Conservation (phyloP, 768 basidiomycete species). For the Fomitopsis pulvina region DNA sequence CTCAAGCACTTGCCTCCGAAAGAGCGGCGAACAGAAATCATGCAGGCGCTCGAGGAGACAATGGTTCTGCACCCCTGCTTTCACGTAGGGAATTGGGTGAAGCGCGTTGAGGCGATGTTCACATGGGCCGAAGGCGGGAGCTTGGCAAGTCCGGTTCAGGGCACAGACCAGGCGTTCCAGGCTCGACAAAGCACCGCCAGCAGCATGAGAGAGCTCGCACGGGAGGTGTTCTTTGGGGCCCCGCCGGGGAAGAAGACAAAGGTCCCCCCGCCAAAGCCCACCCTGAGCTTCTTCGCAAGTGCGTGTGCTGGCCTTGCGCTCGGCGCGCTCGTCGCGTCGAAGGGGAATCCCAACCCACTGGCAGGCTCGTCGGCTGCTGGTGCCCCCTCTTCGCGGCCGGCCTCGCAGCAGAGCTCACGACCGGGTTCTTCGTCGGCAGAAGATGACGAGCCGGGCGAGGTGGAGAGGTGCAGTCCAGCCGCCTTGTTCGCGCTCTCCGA, state of each 20-base stretch:
- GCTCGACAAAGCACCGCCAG: neutral
- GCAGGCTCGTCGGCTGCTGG: slow-evolving; percentile 10
- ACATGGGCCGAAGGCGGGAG: slow-evolving; percentile 28
- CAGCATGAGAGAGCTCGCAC: slow-evolving; percentile 18
- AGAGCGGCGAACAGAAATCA: slow-evolving; percentile 31
- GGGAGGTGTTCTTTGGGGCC: slow-evolving; percentile 17
- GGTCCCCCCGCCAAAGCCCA: slow-evolving; percentile 22
- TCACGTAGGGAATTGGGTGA: slow-evolving; percentile 40
- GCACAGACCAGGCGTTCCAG: slow-evolving; percentile 4
- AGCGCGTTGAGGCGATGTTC: slow-evolving; percentile 39
- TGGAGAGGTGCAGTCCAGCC: slow-evolving; percentile 23
- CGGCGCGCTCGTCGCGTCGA: slow-evolving; percentile 37
- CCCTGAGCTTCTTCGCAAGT: slow-evolving; percentile 50
- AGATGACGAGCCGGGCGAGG: slow-evolving; percentile 11
- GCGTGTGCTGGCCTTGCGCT: slow-evolving; percentile 54
- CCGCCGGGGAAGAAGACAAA: slow-evolving; percentile 10
- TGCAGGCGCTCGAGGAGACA: slow-evolving; percentile 33
- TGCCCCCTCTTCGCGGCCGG: slow-evolving; percentile 5
- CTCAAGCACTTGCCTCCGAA: slow-evolving; percentile 35
- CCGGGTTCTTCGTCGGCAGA: slow-evolving; percentile 8
- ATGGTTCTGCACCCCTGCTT: slow-evolving; percentile 44
- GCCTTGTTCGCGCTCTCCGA: slow-evolving; percentile 42
- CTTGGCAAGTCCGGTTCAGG: neutral
- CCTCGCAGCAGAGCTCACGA: slow-evolving; percentile 18
- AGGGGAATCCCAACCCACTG: slow-evolving; percentile 1